These are phyloP conservation scores for Syncephalis plumigaleata DNA, from an alignment of 371 early-diverging fungal genomes.

Conservation along the genomic window DNA sequence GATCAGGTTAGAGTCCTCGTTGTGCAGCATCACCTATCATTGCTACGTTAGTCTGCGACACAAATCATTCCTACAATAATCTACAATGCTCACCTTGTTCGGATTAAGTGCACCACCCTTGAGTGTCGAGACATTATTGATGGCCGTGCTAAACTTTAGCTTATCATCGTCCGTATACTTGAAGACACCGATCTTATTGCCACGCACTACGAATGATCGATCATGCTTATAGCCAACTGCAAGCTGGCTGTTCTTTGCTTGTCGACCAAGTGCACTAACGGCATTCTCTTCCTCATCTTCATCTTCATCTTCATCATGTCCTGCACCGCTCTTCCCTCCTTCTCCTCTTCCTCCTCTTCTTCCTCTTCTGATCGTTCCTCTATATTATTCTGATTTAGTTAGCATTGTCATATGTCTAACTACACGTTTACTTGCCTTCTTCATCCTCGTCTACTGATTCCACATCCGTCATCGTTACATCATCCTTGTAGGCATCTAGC, in stretches of 20 bases:
- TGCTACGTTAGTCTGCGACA: not conserved
- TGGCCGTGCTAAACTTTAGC: slow-evolving; percentile 45
- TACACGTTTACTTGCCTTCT: slow-evolving; percentile 1
- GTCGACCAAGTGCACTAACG: not conserved
- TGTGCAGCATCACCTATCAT: slow-evolving; percentile 44
- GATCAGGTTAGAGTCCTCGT: slow-evolving; percentile 57
- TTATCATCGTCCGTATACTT: slow-evolving; percentile 42
- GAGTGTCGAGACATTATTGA: slow-evolving; percentile 28
- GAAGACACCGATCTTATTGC: slow-evolving; percentile 70
- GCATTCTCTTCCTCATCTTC: slow-evolving; percentile 8
- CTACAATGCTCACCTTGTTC: slow-evolving; percentile 21
- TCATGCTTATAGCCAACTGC: slow-evolving; percentile 56
- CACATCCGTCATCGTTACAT: slow-evolving; percentile 27
- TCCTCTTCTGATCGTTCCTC: not conserved
- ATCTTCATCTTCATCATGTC: slow-evolving; percentile 5
- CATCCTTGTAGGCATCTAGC: slow-evolving; percentile 42
- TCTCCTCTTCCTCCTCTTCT: slow-evolving; percentile 2
- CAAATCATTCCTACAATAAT: not conserved
- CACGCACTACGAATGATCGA: slow-evolving; percentile 74
- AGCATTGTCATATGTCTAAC: not conserved
- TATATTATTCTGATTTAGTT: not conserved
- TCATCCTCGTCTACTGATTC: slow-evolving; percentile 2
- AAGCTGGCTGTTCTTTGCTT: slow-evolving; percentile 33
- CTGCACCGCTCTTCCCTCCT: slow-evolving; percentile 2
- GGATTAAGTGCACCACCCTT: slow-evolving; percentile 28